Evolutionary conservation across 345 rosid genomes (phyloP), one percentile per base, ranked within the genome.

Genomic region (Anacardium occidentale): DNA sequence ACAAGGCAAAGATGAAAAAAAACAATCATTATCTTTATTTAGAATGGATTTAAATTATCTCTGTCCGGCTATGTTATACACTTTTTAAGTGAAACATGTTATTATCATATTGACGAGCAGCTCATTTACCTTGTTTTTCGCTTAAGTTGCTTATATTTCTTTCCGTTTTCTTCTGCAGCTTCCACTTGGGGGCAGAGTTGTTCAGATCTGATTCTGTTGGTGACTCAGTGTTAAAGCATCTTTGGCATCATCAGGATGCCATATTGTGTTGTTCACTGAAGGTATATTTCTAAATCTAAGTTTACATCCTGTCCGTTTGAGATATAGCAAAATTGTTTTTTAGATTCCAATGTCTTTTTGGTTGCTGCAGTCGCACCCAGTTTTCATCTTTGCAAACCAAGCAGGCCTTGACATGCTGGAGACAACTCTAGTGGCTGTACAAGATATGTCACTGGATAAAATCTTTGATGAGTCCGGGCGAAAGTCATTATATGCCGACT

Each of bases 341-440:
- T 15, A 37, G 70, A 67, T 29, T 29, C 3, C 37, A 1, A 60
- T 29, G 2, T 66, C 22, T 37, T 60, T 5, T 18, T 15, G 60
- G 14, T 45, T 85, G 45, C 65, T 88, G 83, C 87, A 96, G 99
- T 80, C 97, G 2, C 78, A 77, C 45, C 97, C 98, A 0, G 92
- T 93, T 68, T 91, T 96, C 83, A 86, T 85, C 75, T 96, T 96
- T 56, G 98, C 97, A 12, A 96, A 96, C 81, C 98, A 96, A 74
- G 99, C 97, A 0, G 99, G 99, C 62, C 88, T 96, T 14, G 98
- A 96, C 87, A 96, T 96, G 99, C 85, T 93, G 55, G 99, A 96
- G 86, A 96, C 99, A n/a, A 96, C 99, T 25, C 84, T 96, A 34
- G 89, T 93, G 75, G 93, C 99, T 51, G 83, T 96, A 50, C 99